Evolutionary conservation across 1,284 basidiomycete genomes (phyloP).

Genomic region (Macrocybe sp.): DNA sequence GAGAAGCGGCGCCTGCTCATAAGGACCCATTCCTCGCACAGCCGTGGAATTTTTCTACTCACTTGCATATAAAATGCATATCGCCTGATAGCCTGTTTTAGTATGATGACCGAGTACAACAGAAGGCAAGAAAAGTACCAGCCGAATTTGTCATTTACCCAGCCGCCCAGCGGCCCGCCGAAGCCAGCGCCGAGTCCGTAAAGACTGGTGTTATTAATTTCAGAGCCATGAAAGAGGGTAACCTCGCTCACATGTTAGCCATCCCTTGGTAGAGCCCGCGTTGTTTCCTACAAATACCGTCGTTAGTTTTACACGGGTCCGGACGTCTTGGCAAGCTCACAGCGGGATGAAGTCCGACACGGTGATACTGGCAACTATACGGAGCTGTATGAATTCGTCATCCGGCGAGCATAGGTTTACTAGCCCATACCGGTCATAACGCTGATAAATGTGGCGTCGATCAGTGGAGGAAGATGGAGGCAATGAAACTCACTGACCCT

Average conservation of each 20-base stretch:
- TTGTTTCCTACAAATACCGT: constrained; percentile 52
- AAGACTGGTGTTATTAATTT: constrained; percentile 38
- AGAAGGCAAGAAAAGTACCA: constrained; percentile 44
- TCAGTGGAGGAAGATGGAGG: constrained; percentile 12
- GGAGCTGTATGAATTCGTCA: constrained; percentile 14
- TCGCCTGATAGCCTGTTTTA: constrained; percentile 41
- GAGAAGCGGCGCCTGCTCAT: constrained; percentile 64
- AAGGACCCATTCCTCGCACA: neutral
- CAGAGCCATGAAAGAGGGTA: constrained; percentile 7
- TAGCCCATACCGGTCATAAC: constrained; percentile 69
- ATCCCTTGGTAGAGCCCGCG: constrained; percentile 87
- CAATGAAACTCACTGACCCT: constrained; percentile 46
- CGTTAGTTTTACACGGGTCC: constrained; percentile 8
- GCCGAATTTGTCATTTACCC: constrained; percentile 78
- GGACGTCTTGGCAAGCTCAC: constrained; percentile 39
- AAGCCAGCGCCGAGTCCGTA: constrained; percentile 76
- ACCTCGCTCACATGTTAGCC: constrained; percentile 68
- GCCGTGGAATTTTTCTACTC: constrained; percentile 8
- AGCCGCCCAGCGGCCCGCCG: constrained; percentile 89
- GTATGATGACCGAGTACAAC: constrained; percentile 19
- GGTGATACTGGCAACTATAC: constrained; percentile 68
- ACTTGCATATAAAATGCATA: constrained; percentile 68
- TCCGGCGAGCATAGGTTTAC: no score
- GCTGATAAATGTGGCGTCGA: constrained; percentile 31
- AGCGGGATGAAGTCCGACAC: constrained; percentile 80